Conservation (phyloP, 2,329 filamentous ascomycete species). For the Trichoderma sp. region DNA sequence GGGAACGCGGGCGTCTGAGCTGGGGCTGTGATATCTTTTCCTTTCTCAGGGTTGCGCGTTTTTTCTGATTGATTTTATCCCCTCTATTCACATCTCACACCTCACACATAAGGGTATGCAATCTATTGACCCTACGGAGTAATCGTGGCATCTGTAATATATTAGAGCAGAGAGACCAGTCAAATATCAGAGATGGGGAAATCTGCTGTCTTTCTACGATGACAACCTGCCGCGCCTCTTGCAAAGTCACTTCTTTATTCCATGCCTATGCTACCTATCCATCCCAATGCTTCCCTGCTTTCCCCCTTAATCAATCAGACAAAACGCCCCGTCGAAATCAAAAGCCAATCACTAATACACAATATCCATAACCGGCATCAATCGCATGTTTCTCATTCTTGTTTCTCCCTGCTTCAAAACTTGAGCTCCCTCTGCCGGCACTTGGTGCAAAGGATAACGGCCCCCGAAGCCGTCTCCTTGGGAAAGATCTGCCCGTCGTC, state of each 20-base stretch:
- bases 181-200: constrained; percentile 6
- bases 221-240: no score
- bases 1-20: neutral
- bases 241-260: constrained; percentile 1
- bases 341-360: constrained; percentile 22
- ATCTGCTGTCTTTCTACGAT: constrained; percentile 3
- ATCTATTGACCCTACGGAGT: constrained; percentile 11
- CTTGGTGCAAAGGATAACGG: constrained; percentile 61
- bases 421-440: constrained; percentile 65
- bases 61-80: no score
- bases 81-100: no score
- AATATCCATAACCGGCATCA: constrained; percentile 14
- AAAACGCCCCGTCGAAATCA: constrained; percentile 24
- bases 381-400: constrained; percentile 12
- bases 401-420: constrained; percentile 37
- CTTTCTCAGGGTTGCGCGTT: neutral
- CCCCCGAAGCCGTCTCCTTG: constrained; percentile 52
- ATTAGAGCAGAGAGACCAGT: constrained; percentile 18
- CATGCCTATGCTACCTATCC: constrained; percentile 5
- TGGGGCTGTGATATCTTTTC: neutral
- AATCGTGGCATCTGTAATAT: constrained; percentile 24
- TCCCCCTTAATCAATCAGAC: constrained; percentile 12
- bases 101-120: neutral
- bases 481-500: constrained; percentile 68
- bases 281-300: constrained; percentile 1